These are phyloP conservation scores for Metarhizium album DNA, from an alignment of 2,329 filamentous ascomycete species.

Conservation along the genomic window DNA sequence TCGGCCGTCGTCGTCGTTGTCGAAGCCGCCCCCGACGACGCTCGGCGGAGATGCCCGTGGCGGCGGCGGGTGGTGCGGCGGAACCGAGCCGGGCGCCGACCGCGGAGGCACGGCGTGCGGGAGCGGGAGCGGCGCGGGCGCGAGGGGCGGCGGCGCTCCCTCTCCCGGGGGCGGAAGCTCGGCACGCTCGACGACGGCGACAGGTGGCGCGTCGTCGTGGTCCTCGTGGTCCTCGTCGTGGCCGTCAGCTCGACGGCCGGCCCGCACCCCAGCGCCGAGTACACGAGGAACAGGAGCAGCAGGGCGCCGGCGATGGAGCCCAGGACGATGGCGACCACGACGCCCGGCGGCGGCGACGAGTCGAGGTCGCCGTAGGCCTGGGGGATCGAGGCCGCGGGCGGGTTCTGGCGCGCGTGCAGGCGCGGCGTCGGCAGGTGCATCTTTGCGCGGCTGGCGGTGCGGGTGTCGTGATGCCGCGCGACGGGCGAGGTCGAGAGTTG, in stretches of 20 bases:
- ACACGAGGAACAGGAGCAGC: conserved; percentile 40
- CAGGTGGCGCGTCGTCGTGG: background rate
- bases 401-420: background rate
- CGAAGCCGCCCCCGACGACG: conserved; percentile 9
- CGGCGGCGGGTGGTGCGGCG: conserved; percentile 12
- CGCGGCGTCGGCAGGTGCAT: background rate
- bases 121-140: too few species aligned
- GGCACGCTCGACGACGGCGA: conserved; percentile 11
- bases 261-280: conserved; percentile 35
- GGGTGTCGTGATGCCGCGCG: too few species aligned
- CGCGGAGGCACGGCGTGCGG: too few species aligned
- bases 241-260: conserved; percentile 17
- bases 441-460: too few species aligned
- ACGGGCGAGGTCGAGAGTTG: too few species aligned
- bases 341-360: conserved; percentile 31
- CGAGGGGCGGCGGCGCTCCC: conserved; percentile 16
- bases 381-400: conserved; percentile 20
- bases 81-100: too few species aligned
- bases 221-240: background rate
- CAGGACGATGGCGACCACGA: conserved; percentile 33
- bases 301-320: conserved; percentile 39
- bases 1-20: too few species aligned
- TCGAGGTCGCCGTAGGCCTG: conserved; percentile 22
- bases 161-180: conserved; percentile 1
- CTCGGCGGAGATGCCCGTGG: too few species aligned